phyloP scores from a whole-genome alignment of 768 basidiomycete genomes.

The Filobasidium wieringae region DNA sequence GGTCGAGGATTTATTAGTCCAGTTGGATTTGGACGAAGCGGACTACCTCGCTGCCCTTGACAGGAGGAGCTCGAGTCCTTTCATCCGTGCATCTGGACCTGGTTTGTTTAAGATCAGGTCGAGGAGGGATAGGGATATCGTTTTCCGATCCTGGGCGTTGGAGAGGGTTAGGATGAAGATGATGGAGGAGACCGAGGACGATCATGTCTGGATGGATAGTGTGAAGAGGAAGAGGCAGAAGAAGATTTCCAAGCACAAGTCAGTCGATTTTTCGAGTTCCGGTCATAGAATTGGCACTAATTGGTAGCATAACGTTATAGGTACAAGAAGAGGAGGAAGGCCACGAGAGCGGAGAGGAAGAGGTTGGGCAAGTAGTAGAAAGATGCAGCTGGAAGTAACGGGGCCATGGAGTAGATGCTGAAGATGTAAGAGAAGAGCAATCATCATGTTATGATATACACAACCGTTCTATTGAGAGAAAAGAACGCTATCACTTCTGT shows the following conservation, averaged over 20 bases:
- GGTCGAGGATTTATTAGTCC: neutral
- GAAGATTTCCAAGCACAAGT: conserved; percentile 99
- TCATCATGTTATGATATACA: too few relatives aligned
- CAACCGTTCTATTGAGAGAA: too few relatives aligned
- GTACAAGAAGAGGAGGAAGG: conserved; percentile 77
- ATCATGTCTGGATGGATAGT: conserved; percentile 42
- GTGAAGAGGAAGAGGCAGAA: conserved; percentile 43
- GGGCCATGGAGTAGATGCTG: too few relatives aligned
- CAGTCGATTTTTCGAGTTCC: conserved; percentile 36
- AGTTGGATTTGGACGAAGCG: neutral
- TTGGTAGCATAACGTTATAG: conserved; percentile 41
- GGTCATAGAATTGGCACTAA: neutral
- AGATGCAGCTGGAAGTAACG: neutral
- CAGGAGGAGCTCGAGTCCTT: neutral
- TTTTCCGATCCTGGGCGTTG: neutral
- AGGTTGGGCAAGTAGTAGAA: conserved; percentile 23
- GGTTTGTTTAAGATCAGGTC: too few relatives aligned
- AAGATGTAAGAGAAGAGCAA: too few relatives aligned
- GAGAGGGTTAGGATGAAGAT: neutral
- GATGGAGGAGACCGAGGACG: neutral
- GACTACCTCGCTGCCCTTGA: neutral
- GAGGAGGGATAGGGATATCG: neutral
- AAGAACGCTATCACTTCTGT: too few relatives aligned
- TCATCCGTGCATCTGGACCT: too few relatives aligned
- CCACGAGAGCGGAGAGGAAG: conserved; percentile 25